These are phyloP conservation scores for Hanseniaspora vineae DNA, from an alignment of 805 yeast species.

Conservation along the genomic window DNA sequence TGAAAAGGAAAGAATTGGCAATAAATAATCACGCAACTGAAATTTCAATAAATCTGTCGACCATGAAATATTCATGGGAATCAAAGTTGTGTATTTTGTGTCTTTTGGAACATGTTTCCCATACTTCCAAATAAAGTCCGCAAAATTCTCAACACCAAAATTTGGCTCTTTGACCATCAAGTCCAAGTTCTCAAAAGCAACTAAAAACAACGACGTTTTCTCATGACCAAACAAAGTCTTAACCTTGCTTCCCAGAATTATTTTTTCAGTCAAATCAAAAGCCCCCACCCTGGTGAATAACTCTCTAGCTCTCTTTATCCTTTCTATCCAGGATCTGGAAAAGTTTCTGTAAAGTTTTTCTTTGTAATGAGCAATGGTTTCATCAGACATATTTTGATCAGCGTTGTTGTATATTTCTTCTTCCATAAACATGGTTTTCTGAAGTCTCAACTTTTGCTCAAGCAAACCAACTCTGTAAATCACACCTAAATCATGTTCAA, in stretches of 20 bases:
- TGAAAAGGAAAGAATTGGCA: slow-evolving; percentile 42
- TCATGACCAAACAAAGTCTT: slow-evolving; percentile 13
- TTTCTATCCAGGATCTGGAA: slow-evolving; percentile 29
- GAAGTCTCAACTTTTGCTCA: slow-evolving; percentile 41
- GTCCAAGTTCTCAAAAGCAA: slow-evolving; percentile 14
- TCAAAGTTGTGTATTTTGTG: slow-evolving; percentile 38
- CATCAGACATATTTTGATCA: neutral
- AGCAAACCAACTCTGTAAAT: slow-evolving; percentile 44
- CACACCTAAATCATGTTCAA: slow-evolving; percentile 46
- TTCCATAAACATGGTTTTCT: slow-evolving; percentile 23
- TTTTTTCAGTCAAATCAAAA: slow-evolving; percentile 9
- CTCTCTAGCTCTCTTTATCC: slow-evolving; percentile 20
- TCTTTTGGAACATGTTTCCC: slow-evolving; percentile 44
- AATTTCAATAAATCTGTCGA: slow-evolving; percentile 31
- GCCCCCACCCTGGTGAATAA: slow-evolving; percentile 18
- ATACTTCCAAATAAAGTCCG: slow-evolving; percentile 26
- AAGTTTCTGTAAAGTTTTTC: slow-evolving; percentile 21
- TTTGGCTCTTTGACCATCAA: slow-evolving; percentile 20
- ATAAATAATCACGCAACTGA: slow-evolving; percentile 40
- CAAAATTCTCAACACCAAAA: slow-evolving; percentile 16
- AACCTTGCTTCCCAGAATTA: slow-evolving; percentile 12
- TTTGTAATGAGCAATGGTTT: slow-evolving; percentile 10
- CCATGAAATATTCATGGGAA: slow-evolving; percentile 36
- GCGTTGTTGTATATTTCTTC: slow-evolving; percentile 5
- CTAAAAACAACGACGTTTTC: slow-evolving; percentile 17